phyloP scores from a whole-genome alignment of 108 stramenopile species.

The Pseudonitzschia multistriata region DNA sequence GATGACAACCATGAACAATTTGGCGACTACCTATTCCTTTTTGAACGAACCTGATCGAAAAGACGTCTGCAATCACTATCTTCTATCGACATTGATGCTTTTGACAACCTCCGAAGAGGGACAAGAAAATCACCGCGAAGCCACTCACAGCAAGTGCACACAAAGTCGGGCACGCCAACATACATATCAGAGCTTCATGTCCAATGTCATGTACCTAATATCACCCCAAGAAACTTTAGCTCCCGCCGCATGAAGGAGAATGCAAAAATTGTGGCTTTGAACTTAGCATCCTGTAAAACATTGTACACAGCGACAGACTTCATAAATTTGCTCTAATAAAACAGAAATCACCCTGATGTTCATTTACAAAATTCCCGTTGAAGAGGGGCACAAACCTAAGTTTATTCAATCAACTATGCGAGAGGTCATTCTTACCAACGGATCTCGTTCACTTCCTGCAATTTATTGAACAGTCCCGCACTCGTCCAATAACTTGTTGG shows the following conservation, averaged over 20 bases:
- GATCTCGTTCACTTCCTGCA: too few relatives aligned
- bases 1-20: conserved; percentile 10
- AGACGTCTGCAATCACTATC: conserved; percentile 1
- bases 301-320: too few relatives aligned
- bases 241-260: conserved; percentile 10
- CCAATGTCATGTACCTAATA: conserved; percentile 13
- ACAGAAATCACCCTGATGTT: too few relatives aligned
- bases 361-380: too few relatives aligned
- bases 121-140: neutral
- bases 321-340: too few relatives aligned
- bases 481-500: too few relatives aligned
- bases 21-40: conserved; percentile 10
- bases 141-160: conserved; percentile 2
- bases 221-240: conserved; percentile 2
- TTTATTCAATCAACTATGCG: too few relatives aligned
- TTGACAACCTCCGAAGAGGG: conserved; percentile 14
- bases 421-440: too few relatives aligned
- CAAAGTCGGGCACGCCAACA: neutral
- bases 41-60: neutral
- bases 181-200: conserved; percentile 7
- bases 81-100: conserved; percentile 11
- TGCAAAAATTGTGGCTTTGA: neutral
- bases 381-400: too few relatives aligned
- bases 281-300: neutral
- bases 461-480: too few relatives aligned